Evolutionary conservation across 306 rosid genomes (phyloP), one percentile per base, ranked within the genome.

Genomic region (Phaseolus lunatus): DNA sequence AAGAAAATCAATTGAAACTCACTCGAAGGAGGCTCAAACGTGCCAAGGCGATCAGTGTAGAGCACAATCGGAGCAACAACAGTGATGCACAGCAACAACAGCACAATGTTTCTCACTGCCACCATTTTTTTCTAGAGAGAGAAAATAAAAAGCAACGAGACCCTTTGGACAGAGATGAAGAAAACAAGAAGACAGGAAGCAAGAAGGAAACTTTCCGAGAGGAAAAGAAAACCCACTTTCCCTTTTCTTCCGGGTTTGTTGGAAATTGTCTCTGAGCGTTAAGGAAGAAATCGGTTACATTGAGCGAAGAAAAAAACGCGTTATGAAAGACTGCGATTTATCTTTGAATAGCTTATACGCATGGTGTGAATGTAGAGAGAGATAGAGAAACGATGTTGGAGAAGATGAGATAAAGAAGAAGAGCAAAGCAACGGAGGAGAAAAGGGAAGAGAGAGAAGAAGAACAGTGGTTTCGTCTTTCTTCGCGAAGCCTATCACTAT

Each of bases 21-120:
- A 96, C 99, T 62, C 26, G 96, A 82, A 2, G 90, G 80, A 9
- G 88, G 26, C 16, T 85, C 85, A 68, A 73, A 73, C 66, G 92
- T 82, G 72, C 90, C 85, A 57, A 96, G 89, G 52, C 94, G 99
- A 85, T 92, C 96, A 59, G 97, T 88, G 82, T 92, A 96, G 27
- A 92, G 88, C 43, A 87, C 68, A 87, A 96, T 88, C 31, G 99
- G 99, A 89, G 99, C 90, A 83, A 89, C 85, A 56, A 95, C 97
- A 61, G 99, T 92, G 1, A 89, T 43, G 45, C 84, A 86, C 18
- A 95, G 90, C 88, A 95, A 66, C 39, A 78, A 64, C 66, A 81
- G 15, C 80, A 92, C 94, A 84, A 92, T 84, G 90, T 86, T 88
- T 80, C 98, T 89, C 76, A 88, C 82, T 79, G 70, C 78, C 90